phyloP scores from a whole-genome alignment of 179 eudicot species.

The Silene vulgaris region DNA sequence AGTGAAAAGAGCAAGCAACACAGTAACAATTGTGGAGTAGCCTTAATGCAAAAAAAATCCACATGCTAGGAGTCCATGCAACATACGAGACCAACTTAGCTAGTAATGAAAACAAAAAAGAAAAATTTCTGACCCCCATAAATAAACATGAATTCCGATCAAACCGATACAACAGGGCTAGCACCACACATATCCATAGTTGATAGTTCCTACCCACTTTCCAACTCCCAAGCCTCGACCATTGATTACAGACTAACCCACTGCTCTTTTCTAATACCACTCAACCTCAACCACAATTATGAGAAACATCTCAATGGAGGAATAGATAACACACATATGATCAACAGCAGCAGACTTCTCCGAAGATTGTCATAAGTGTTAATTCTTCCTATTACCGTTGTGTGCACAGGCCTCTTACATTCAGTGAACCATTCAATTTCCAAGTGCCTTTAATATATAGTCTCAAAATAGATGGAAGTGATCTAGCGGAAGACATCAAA shows the following conservation, averaged over 20 bases:
- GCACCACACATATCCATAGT: neutral
- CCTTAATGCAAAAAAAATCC: neutral
- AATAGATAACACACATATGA: neutral
- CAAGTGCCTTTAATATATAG: neutral
- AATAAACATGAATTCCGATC: neutral
- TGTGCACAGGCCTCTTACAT: neutral
- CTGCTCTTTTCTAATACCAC: neutral
- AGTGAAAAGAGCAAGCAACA: neutral
- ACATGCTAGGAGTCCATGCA: neutral
- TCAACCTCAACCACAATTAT: conserved; percentile 5
- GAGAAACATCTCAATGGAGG: neutral
- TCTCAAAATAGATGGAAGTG: neutral
- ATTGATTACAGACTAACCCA: neutral
- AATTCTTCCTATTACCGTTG: neutral
- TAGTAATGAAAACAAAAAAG: neutral
- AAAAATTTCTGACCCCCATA: neutral
- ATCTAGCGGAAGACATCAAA: neutral
- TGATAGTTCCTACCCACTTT: neutral
- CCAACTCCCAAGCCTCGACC: neutral
- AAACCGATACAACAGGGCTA: neutral
- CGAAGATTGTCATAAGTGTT: neutral
- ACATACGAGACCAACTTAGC: neutral
- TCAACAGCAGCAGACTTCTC: neutral
- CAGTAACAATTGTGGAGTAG: neutral
- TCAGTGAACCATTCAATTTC: neutral